These are phyloP conservation scores for Discostella stelligeroides DNA, from an alignment of 108 stramenopile genomes.

Conservation along the genomic window DNA sequence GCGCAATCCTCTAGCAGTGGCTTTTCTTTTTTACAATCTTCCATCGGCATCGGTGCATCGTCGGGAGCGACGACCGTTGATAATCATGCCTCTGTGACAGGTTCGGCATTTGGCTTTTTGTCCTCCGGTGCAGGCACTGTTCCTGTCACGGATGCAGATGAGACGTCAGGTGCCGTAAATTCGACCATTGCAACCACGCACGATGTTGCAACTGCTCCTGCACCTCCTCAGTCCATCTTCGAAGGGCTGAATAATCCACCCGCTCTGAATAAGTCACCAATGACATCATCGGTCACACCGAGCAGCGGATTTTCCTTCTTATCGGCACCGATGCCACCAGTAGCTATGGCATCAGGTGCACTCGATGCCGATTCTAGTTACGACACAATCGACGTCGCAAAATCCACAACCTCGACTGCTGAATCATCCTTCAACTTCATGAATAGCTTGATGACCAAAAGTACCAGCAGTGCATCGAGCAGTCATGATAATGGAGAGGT, in stretches of 20 bases:
- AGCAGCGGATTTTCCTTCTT: constrained; percentile 35
- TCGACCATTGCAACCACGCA: background rate
- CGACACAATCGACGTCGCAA: background rate
- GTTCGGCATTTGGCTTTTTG: constrained; percentile 55
- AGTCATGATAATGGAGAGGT: constrained; percentile 2
- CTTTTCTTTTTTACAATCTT: constrained; percentile 53
- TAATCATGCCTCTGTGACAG: constrained; percentile 9
- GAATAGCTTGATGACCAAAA: constrained; percentile 6
- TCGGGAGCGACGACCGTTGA: constrained; percentile 10
- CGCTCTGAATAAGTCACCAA: background rate
- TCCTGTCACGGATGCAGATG: background rate
- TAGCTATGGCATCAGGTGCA: background rate
- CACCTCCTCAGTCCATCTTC: constrained; percentile 25
- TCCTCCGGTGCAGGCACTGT: constrained; percentile 1
- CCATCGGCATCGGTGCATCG: constrained; percentile 1
- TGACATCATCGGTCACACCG: background rate
- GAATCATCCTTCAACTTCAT: constrained; percentile 32
- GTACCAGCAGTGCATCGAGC: background rate
- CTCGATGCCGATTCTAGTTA: background rate
- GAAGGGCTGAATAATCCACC: constrained; percentile 9
- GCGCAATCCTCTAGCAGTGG: constrained; percentile 36
- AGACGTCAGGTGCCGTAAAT: background rate
- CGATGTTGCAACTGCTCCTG: too few species aligned
- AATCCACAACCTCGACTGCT: constrained; percentile 2
- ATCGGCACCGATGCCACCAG: background rate